Evolutionary conservation across 495 filamentous ascomycete species (phyloP), one percentile per base, ranked within the genome.

Genomic region (Tuber indicum): DNA sequence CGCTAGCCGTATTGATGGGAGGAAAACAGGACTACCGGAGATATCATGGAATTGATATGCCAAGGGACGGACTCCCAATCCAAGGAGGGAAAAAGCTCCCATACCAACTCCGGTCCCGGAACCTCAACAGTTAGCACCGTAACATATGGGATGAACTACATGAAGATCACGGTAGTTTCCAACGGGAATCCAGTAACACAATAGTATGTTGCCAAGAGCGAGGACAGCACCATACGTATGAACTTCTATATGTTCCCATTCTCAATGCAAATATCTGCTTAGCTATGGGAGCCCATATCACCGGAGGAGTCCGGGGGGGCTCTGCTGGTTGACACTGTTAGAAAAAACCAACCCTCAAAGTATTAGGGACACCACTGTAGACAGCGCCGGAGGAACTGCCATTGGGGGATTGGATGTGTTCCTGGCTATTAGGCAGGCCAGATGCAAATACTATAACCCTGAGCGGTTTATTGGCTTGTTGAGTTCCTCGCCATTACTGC

Each of bases 391-490:
- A 46, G 72, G 76, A 21, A 84, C 86, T 39, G 85, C 87, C 2
- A 85, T 92, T 58, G 90, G 91, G 80, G 89, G 89, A n/a, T 88
- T 87, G 0, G 90, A 91, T 75, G 90, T 92, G 77, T 91, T 87
- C 77, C 69, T 89, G 45, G 89, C 90, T 41, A 82, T 86, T 78
- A 87, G 89, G 36, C 84, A 89, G 78, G 91, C 90, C 0, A 87
- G 90, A 41, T 89, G 87, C 82, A 92, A 92, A 82, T 92, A 91
- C 85, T 91, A 89, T 84, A 90, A 87, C 32, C 89, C 87, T 75
- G 86, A 90, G 17, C 85, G 88, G 1, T 91, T 91, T 84, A 91
- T 91, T 83, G 90, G 91, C 79, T 84, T 89, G 26, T 86, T 86
- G 69, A 32, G 23, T 32, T 44, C 26, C 6, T 44, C 44, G n/a